A percentile compares a stretch with the other conserved stretches of the same genome.
phyloP scores from a whole-genome alignment of 495 filamentous ascomycete species.

The Neurospora sp. region DNA sequence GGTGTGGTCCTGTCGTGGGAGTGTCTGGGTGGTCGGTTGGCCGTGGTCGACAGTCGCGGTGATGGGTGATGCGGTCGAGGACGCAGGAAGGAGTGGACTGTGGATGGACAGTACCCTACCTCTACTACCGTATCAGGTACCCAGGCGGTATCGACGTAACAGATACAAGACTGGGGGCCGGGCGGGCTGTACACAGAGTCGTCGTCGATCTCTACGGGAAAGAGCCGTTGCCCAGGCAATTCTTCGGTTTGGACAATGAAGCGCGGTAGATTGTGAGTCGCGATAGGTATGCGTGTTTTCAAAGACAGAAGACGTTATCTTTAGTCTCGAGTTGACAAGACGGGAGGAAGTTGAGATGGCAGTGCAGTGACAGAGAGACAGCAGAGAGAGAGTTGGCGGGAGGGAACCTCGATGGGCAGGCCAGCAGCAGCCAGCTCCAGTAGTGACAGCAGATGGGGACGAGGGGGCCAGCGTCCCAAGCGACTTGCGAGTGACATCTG shows the following conservation, averaged over 20 bases:
- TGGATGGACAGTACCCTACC: neutral
- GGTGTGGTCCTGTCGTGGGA: slow-evolving; percentile 5
- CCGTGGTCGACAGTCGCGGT: slow-evolving; percentile 1
- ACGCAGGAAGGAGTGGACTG: slow-evolving; percentile 2
- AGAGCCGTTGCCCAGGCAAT: neutral
- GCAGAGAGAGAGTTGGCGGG: neutral
- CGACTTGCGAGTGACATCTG: slow-evolving; percentile 10
- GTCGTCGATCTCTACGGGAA: neutral
- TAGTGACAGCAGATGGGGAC: neutral
- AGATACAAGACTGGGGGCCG: neutral
- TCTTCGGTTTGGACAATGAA: neutral
- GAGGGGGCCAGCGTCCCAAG: neutral
- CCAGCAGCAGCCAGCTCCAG: neutral
- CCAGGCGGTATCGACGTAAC: neutral
- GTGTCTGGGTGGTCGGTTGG: slow-evolving; percentile 4
- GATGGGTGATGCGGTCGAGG: slow-evolving; percentile 2
- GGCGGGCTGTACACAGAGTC: neutral
- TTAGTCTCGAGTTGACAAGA: neutral
- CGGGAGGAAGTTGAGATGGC: slow-evolving; percentile 1
- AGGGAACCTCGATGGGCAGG: slow-evolving; percentile 1
- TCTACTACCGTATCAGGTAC: neutral
- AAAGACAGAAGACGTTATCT: neutral
- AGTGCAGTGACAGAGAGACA: slow-evolving; percentile 8
- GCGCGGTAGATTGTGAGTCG: neutral
- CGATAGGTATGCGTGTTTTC: neutral